Conservation (phyloP, 768 basidiomycete species). For the Ramaria sp. region DNA sequence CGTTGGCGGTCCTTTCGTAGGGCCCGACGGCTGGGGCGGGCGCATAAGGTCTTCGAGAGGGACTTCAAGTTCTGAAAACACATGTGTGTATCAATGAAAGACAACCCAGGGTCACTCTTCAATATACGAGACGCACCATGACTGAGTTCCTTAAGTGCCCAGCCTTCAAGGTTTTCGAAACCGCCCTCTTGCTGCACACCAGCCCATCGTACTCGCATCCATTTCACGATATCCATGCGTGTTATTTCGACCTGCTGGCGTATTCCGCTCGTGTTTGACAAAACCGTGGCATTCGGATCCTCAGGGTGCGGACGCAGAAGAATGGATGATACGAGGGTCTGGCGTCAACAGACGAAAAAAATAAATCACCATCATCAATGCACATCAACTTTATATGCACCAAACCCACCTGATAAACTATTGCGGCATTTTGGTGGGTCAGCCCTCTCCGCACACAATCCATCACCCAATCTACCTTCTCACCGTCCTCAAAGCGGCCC, state of each 20-base stretch:
- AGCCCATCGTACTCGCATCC: slow-evolving; percentile 74
- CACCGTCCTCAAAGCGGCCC: slow-evolving; percentile 58
- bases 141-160: slow-evolving; percentile 83
- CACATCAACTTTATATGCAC: not conserved
- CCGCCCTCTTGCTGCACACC: slow-evolving; percentile 65
- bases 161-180: slow-evolving; percentile 73
- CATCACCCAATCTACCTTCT: slow-evolving; percentile 72
- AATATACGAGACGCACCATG: slow-evolving; percentile 40
- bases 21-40: slow-evolving; percentile 26
- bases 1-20: slow-evolving; percentile 23
- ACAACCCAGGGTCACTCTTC: not conserved
- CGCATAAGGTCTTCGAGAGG: slow-evolving; percentile 62
- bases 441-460: slow-evolving; percentile 51
- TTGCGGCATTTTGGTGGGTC: slow-evolving; percentile 50
- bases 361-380: not conserved
- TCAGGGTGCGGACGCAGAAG: slow-evolving; percentile 58
- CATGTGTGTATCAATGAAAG: not conserved
- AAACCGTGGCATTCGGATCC: slow-evolving; percentile 46
- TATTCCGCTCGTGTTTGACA: slow-evolving; percentile 60
- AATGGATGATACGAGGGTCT: slow-evolving; percentile 67
- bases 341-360: not conserved
- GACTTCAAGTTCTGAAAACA: slow-evolving; percentile 62
- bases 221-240: slow-evolving; percentile 48
- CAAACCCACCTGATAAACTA: slow-evolving; percentile 60
- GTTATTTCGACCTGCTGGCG: slow-evolving; percentile 67